Conservation (phyloP, 1,284 basidiomycete genomes). For the Anthracocystis panici-leucophaei region DNA sequence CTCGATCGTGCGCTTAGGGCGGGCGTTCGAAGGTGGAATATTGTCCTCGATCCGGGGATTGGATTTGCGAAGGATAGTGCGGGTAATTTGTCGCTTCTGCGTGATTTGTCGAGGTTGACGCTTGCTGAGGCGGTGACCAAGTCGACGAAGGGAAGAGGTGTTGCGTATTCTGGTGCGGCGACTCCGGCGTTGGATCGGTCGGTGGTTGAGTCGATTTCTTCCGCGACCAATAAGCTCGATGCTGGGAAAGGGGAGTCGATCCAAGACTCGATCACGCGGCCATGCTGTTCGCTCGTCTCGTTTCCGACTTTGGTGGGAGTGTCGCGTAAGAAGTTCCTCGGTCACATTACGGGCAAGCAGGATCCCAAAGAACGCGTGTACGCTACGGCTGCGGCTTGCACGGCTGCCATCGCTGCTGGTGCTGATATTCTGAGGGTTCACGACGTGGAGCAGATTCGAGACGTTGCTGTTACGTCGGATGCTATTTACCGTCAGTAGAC, state of each 20-base stretch:
- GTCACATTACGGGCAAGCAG: slow-evolving; percentile 68
- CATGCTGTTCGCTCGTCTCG: slow-evolving; percentile 45
- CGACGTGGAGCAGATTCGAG: slow-evolving; percentile 79
- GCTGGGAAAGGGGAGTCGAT: slow-evolving; percentile 13
- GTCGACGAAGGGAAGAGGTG: slow-evolving; percentile 36
- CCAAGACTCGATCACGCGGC: slow-evolving; percentile 36
- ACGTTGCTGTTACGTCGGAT: slow-evolving; percentile 74
- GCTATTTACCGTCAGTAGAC: slow-evolving; percentile 69
- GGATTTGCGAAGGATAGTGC: slow-evolving; percentile 91
- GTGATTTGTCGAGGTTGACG: slow-evolving; percentile 37
- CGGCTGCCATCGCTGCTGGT: slow-evolving; percentile 80
- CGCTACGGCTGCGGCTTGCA: slow-evolving; percentile 85
- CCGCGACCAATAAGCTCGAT: slow-evolving; percentile 1
- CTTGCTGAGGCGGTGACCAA: slow-evolving; percentile 30
- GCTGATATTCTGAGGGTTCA: slow-evolving; percentile 85
- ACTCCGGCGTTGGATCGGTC: slow-evolving; percentile 34
- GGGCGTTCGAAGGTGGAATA: slow-evolving; percentile 87
- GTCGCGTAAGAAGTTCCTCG: slow-evolving; percentile 66
- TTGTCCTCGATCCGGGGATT: slow-evolving; percentile 91
- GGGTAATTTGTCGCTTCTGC: slow-evolving; percentile 78
- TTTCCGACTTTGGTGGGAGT: slow-evolving; percentile 65
- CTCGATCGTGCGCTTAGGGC: slow-evolving; percentile 80
- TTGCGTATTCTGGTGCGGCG: slow-evolving; percentile 25
- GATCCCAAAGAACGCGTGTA: slow-evolving; percentile 78
- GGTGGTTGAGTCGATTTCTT: slow-evolving; percentile 15